phyloP scores from a whole-genome alignment of 306 rosid genomes.

The Nissolia schottii region DNA sequence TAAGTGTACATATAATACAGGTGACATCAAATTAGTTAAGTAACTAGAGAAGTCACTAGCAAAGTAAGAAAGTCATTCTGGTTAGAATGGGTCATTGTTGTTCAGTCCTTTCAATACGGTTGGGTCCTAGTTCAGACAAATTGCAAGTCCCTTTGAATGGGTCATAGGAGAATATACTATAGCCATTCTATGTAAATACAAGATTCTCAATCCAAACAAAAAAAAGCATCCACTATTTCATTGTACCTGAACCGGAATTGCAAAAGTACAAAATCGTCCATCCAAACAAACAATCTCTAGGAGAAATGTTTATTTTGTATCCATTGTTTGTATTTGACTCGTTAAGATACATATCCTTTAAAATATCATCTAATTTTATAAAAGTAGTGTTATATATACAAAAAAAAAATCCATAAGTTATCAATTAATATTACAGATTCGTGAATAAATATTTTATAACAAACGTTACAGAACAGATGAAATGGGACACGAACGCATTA shows the following conservation, averaged over 20 bases:
- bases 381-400: too few species aligned
- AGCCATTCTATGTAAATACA: background rate
- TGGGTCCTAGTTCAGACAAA: background rate
- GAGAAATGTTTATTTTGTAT: too few species aligned
- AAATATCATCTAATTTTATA: too few species aligned
- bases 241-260: background rate
- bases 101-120: background rate
- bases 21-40: background rate
- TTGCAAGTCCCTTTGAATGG: background rate
- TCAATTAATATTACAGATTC: too few species aligned
- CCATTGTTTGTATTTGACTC: too few species aligned
- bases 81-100: background rate
- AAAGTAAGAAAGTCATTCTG: constrained; percentile 9
- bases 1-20: background rate
- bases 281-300: constrained; percentile 22
- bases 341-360: too few species aligned
- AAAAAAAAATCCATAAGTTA: too few species aligned
- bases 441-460: too few species aligned
- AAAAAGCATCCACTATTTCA: background rate
- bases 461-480: too few species aligned
- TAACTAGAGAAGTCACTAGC: background rate
- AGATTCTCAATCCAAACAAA: background rate
- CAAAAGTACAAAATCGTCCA: background rate
- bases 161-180: constrained; percentile 6
- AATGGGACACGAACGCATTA: too few species aligned